Conservation (phyloP, 768 basidiomycete species). For the Kwoniella sp. region DNA sequence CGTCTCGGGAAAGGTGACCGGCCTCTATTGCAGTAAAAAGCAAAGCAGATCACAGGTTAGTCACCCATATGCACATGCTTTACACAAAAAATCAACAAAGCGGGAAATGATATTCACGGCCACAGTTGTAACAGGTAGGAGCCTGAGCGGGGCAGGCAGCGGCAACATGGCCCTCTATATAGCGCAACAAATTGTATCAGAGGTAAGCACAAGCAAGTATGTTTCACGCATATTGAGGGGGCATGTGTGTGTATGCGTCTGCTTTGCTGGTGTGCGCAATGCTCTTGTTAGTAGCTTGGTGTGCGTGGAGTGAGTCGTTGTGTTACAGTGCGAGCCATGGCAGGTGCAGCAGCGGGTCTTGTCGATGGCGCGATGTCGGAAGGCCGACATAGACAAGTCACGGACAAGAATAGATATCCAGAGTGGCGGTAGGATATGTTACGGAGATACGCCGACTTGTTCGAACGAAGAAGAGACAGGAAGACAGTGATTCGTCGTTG, state of each 20-base stretch:
- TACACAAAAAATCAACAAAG: background rate
- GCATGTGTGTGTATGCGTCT: background rate
- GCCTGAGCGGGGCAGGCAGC: constrained; percentile 49
- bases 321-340: background rate
- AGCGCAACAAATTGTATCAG: too few relatives aligned
- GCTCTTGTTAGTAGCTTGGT: constrained; percentile 4
- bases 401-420: too few relatives aligned
- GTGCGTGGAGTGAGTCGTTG: background rate
- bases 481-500: too few relatives aligned
- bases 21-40: constrained; percentile 23
- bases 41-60: background rate
- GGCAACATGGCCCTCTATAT: constrained; percentile 54
- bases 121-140: constrained; percentile 55
- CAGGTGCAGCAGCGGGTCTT: background rate
- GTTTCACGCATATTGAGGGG: background rate
- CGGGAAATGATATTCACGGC: constrained; percentile 29
- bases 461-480: too few relatives aligned
- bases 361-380: background rate
- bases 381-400: background rate
- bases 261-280: constrained; percentile 5
- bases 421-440: too few relatives aligned
- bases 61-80: background rate
- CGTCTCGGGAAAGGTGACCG: constrained; percentile 53
- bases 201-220: too few relatives aligned
- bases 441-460: too few relatives aligned